Evolutionary conservation across 257 asterid genomes (phyloP), one percentile per base, ranked within the genome.

Genomic region (Solanum sparsipilum): DNA sequence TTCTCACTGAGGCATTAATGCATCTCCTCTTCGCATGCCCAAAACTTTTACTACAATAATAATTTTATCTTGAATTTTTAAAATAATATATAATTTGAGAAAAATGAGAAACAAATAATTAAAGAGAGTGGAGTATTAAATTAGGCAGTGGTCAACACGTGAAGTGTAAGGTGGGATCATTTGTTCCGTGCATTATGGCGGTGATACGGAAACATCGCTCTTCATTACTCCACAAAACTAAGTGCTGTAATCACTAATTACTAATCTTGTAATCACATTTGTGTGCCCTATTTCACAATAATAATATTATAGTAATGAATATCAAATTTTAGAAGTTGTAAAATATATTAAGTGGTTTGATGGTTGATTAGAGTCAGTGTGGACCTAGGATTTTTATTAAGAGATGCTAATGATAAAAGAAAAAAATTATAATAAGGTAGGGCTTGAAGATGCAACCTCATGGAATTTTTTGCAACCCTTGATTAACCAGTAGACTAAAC

Each of bases 171-270:
- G 27, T 70, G 76, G 44, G 79, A 9, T 16, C 13, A n/a, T n/a
- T 83, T 56, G 13, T 65, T 79, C 91, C 92, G 91, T n/a, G 41
- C 38, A 52, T 89, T 52, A 65, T 76, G 93, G 88, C 91, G 90
- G 88, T 91, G 92, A 89, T 84, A 13, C 13, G 9, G 29, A 79
- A 31, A 32, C 73, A 86, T 70, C 70, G 2, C 36, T 29, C 86
- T 27, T 36, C 1, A 34, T 15, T 9, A 58, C 58, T 75, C 82
- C 52, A 44, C 44, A 25, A 23, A 10, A 5, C 44, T 72, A 15
- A 31, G 78, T 71, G 41, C 0, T 71, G n/a, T 31, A 70, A 70
- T 71, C n/a, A 71, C 6, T 7, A 1, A 58, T 56, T 7, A 56
- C 65, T 56, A 20, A 20, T 58, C 25, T 58, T 58, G 5, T 31